Evolutionary conservation across 2,329 filamentous ascomycete genomes (phyloP).

Genomic region (Trichoderma harzianum): DNA sequence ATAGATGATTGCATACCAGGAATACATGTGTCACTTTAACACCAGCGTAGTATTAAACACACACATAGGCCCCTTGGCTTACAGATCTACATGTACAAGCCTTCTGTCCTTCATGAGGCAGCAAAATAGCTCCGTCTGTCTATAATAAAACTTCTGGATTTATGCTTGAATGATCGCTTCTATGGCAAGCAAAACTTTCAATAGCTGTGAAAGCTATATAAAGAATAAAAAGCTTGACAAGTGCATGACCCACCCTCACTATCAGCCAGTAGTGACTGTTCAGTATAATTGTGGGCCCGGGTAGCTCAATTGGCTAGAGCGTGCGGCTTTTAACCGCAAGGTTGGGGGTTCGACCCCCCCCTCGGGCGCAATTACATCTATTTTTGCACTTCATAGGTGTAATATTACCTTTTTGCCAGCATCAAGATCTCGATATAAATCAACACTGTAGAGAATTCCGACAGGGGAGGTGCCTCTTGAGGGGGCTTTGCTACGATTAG

Average conservation of each 20-base stretch:
- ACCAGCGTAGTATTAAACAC: not conserved
- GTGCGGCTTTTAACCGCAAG: conserved; percentile 35
- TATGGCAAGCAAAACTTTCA: too few relatives aligned
- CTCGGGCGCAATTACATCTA: conserved; percentile 26
- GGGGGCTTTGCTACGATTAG: not conserved
- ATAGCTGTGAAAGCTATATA: not conserved
- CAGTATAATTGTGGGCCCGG: conserved; percentile 20
- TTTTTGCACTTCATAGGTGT: not conserved
- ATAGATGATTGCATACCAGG: too few relatives aligned
- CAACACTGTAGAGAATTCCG: not conserved
- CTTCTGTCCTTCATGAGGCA: too few relatives aligned
- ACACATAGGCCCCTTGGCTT: too few relatives aligned
- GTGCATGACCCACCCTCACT: not conserved
- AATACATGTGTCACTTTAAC: too few relatives aligned
- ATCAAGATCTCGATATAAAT: not conserved
- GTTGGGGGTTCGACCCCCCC: conserved; percentile 34
- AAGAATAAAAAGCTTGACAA: not conserved
- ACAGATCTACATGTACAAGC: too few relatives aligned
- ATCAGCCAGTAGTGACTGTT: not conserved
- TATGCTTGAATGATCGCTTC: not conserved
- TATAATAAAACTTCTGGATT: not conserved
- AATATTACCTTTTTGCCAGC: not conserved
- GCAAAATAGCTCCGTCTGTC: too few relatives aligned
- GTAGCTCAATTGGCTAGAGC: conserved; percentile 36
- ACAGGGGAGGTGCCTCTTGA: not conserved